Evolutionary conservation across 306 rosid species (phyloP).

Genomic region (Begonia peltatifolia): DNA sequence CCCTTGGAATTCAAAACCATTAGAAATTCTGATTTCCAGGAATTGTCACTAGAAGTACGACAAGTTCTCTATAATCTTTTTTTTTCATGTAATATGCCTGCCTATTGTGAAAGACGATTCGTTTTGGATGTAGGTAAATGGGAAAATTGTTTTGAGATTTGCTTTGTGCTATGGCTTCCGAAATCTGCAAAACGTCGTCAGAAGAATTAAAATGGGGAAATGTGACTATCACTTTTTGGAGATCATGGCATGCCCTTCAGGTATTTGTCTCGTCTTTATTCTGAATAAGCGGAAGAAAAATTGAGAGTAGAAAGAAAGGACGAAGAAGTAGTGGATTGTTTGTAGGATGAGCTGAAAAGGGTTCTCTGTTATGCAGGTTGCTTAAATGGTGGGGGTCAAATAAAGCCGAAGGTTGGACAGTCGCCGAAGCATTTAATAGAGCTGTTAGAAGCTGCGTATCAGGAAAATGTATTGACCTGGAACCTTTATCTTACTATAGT

Average conservation of each 20-base stretch:
- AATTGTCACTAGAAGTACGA: slow-evolving; percentile 70
- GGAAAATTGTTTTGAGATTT: slow-evolving; percentile 53
- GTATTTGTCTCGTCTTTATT: slow-evolving; percentile 18
- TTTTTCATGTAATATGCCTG: slow-evolving; percentile 3
- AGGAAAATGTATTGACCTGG: slow-evolving; percentile 36
- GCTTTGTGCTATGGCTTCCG: slow-evolving; percentile 92
- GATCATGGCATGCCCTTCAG: slow-evolving; percentile 99
- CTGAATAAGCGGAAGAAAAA: too few species aligned
- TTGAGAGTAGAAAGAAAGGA: too few species aligned
- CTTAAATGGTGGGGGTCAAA: slow-evolving; percentile 96
- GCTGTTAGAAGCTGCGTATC: slow-evolving; percentile 47
- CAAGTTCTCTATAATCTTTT: slow-evolving; percentile 1
- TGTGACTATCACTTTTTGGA: slow-evolving; percentile 79
- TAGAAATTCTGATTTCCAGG: slow-evolving; percentile 75
- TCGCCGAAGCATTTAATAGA: slow-evolving; percentile 60
- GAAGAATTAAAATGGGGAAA: slow-evolving; percentile 64
- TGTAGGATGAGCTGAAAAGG: background rate
- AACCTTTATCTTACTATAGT: background rate
- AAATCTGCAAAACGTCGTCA: slow-evolving; percentile 68
- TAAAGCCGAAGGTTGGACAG: slow-evolving; percentile 69
- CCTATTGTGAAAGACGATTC: background rate
- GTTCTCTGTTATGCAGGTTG: slow-evolving; percentile 38
- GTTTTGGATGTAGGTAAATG: slow-evolving; percentile 50
- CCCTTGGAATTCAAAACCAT: slow-evolving; percentile 59
- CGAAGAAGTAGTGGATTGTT: background rate